Base-by-base conservation (phyloP, 2,329 filamentous ascomycete species). In the Venturia aucupariae region DNA sequence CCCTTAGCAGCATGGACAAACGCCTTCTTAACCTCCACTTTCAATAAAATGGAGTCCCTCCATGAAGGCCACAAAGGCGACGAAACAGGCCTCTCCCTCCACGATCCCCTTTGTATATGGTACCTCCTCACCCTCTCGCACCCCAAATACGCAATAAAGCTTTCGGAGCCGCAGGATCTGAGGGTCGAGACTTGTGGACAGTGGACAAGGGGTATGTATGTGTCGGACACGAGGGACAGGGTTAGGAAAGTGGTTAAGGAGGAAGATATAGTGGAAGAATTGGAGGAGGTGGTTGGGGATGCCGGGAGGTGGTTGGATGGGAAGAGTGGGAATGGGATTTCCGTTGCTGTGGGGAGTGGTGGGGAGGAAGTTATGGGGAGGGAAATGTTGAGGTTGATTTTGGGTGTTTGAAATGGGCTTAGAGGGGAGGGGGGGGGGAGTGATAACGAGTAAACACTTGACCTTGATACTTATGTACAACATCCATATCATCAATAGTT, bases 141-240 rank as follows among this genome's bases (percentile, higher is more conserved):
- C 19, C 30, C 64, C 46, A 51, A 41, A 3, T 54, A 61, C 41
- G 32, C 41, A 22, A 62, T 62, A 4, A 65, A 22, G 27, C 46
- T 62, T 13, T 54, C 64, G 19, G 71, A 71, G n/a, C 72, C 71
- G 0, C 89, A 96, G 75, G 94, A 99, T 73, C 88, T 99, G 64
- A 84, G 94, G 24, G 81, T 99, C 48, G 94, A 99, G 77, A 95
- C 92, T 0, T 79, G 84, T 2, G 94, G 93, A 1, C 94, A 97
- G 78, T 99, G 94, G 94, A 96, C 92, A 57, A 82, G 90, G 65
- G 93, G 94, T 1, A 92, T 94, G 87, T 92, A 92, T 72, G 82
- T 97, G 39, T 80, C 92, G 48, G 94, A 99, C 79, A 82, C 86
- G 42, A 83, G 94, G 55, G 76, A 78, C 44, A 65, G 54, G 54